Base-by-base conservation (phyloP, 2,329 filamentous ascomycete species). In the Penicillium brasilianum region DNA sequence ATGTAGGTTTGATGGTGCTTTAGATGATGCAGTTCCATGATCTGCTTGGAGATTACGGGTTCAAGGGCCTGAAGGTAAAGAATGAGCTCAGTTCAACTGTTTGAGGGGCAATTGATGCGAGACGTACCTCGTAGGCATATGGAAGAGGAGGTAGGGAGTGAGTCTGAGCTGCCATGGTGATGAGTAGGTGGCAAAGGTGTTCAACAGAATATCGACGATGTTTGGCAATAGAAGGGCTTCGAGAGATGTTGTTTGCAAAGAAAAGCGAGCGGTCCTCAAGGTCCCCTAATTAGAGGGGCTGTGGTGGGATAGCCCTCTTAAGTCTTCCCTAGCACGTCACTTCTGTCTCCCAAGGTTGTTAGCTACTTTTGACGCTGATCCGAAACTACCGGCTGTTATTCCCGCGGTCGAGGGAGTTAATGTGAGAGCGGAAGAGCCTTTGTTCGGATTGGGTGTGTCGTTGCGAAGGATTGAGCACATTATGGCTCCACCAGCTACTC, bases 1-100 rank as follows among this genome's bases (percentile, higher is more conserved):
- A 97, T 90, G 78, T 97, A 96, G 71, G 93, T 92, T 79, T 94
- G 89, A 82, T 97, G 93, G 83, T 97, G 93, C 81, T 94, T 96
- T 80, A 85, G 87, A 85, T 97, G 91, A 83, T 97, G 93, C 34
- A 96, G 87, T 82, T 96, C 90, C 93, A 97, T 97, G 82, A 97
- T 96, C 80, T 94, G 87, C 75, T 89, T 88, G 43, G 90, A 93
- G 83, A 97, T 85, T 76, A 83, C 75, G 68, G 85, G 85, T 81
- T 97, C 94, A 70, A 97, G 91, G 49, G 93, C 94, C 82, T 70
- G 83, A 78, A 80, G 0, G 88, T n/a, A 87, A 58, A 81, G 82
- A 80, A 93, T 93, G 37, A 57, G 41, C 50, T 46, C 5, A 8
- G 37, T 32, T 36, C 14, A 16, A 4, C 6, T 7, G n/a, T 22